phyloP scores from a whole-genome alignment of 1,139 yeast genomes.

The Scheffersomyces titani region DNA sequence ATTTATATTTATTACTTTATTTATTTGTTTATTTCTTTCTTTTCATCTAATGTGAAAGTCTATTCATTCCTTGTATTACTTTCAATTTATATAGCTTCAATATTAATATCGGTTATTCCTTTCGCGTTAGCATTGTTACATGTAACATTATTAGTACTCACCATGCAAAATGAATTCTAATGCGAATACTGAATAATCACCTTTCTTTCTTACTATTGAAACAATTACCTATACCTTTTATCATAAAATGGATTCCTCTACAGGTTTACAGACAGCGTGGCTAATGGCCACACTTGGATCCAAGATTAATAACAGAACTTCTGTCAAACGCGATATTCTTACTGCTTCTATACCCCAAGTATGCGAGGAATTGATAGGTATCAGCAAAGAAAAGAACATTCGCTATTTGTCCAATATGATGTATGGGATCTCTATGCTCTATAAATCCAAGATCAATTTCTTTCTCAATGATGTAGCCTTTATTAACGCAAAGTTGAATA shows the following conservation, averaged over 20 bases:
- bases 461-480: conserved; percentile 37
- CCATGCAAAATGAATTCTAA: neutral
- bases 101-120: neutral
- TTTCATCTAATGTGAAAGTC: neutral
- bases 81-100: no score
- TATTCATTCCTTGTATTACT: neutral
- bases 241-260: neutral
- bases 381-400: conserved; percentile 32
- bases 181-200: neutral
- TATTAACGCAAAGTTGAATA: conserved; percentile 26
- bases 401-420: conserved; percentile 52
- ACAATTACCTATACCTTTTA: neutral
- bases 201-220: neutral
- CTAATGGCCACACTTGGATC: conserved; percentile 46
- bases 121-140: neutral
- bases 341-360: conserved; percentile 49
- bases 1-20: no score
- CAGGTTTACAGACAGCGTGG: conserved; percentile 15
- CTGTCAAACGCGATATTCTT: conserved; percentile 37
- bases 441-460: conserved; percentile 51
- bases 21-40: neutral
- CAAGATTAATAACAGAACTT: conserved; percentile 25
- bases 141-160: neutral
- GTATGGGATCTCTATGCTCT: conserved; percentile 58
- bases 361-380: conserved; percentile 34